Evolutionary conservation across 441 rosid species (phyloP), one percentile per base, ranked within the genome.

Genomic region (Viola pubescens): DNA sequence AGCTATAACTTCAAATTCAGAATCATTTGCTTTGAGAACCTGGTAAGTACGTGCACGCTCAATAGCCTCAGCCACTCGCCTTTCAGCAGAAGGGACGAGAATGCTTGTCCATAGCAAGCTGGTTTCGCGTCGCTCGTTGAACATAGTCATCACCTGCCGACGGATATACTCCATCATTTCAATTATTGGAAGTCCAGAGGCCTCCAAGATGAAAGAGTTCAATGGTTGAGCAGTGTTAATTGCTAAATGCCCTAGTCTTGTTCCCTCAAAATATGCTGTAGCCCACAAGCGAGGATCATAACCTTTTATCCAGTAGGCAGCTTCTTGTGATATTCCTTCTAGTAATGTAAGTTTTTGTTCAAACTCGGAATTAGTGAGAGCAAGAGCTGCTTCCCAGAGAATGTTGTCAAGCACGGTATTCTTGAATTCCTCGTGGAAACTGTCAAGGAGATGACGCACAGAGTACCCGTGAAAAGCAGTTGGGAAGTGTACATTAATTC

Each of bases 161-260:
- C 95, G 77, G 54, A 89, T 89, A 65, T 81, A 79, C 67, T 89
- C 95, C 88, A 85, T 80, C 97, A 89, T 87, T 80, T 89, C 94
- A 66, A 89, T 81, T 26, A 89, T 80, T 0, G 97, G 97, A 69
- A 87, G 94, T 6, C 91, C 97, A 3, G 94, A 84, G 13, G 96
- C 88, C 70, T 89, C 97, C 11, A 74, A 64, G 34, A 87, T 87
- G 87, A 89, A 82, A 12, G 80, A 52, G 69, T 85, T 85, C 9
- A 87, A 45, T 0, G 89, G 76, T 70, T 89, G 90, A 5, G 77
- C 74, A 19, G 82, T 77, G 52, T 87, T 85, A 6, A 90, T 87
- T 0, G 91, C 82, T 54, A 89, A 52, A 58, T 82, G 91, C 14
- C 91, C 96, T 54, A 84, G 80, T 57, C 88, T 68, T 4, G 73